phyloP scores from a whole-genome alignment of 2,329 filamentous ascomycete genomes.

The Claviceps cyperi region DNA sequence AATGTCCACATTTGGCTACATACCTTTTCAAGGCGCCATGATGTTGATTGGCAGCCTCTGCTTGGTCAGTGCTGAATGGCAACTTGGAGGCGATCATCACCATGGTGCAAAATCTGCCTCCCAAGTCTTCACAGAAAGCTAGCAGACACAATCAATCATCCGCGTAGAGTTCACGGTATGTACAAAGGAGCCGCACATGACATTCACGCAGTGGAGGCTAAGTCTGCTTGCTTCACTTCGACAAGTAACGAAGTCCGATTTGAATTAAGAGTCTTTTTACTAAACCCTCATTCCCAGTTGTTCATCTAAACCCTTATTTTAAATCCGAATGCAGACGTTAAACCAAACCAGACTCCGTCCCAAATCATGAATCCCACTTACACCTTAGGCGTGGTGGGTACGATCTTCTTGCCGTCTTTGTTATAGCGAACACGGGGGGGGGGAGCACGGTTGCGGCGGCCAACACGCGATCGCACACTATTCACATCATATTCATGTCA shows the following conservation, averaged over 20 bases:
- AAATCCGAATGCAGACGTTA: conserved; percentile 21
- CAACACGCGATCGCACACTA: conserved; percentile 92
- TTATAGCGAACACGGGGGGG: conserved; percentile 98
- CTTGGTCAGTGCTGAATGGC: neutral
- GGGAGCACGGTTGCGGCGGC: conserved; percentile 97
- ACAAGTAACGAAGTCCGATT: conserved; percentile 12
- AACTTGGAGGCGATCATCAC: neutral
- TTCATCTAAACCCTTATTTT: conserved; percentile 21
- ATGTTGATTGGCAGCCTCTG: too few relatives aligned
- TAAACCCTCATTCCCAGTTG: conserved; percentile 18
- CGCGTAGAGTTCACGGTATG: neutral
- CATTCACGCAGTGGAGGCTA: neutral
- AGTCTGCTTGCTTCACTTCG: conserved; percentile 2
- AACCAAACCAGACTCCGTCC: conserved; percentile 24
- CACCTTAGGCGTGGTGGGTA: conserved; percentile 46
- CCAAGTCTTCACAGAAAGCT: neutral
- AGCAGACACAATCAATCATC: neutral
- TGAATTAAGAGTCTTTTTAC: conserved; percentile 9
- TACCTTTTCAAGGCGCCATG: too few relatives aligned
- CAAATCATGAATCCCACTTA: conserved; percentile 19
- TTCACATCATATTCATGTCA: conserved; percentile 17
- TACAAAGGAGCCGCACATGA: neutral
- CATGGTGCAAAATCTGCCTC: neutral
- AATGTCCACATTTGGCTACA: too few relatives aligned
- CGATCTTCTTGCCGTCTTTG: conserved; percentile 99